Percentiles rank a stretch among this genome's conserved stretches.
These are phyloP conservation scores for Pseudofabraea citricarpa DNA, from an alignment of 2,329 filamentous ascomycete species.

Conservation along the genomic window DNA sequence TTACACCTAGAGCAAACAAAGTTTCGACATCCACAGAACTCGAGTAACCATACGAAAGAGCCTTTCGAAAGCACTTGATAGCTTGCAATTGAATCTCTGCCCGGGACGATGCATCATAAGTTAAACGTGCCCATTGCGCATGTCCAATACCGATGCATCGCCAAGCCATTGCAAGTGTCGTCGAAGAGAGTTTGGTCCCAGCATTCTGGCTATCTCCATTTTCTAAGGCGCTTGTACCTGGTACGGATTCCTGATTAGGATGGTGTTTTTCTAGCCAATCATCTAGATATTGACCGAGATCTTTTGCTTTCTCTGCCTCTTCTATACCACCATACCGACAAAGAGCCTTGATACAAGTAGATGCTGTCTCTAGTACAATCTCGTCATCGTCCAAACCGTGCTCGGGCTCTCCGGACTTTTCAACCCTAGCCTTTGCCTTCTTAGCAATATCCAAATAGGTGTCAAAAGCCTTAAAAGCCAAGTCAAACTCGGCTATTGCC, in stretches of 20 bases:
- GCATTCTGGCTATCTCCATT: slow-evolving; percentile 9
- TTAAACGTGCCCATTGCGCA: slow-evolving; percentile 81
- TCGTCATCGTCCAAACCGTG: slow-evolving; percentile 73
- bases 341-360: slow-evolving; percentile 73
- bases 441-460: slow-evolving; percentile 87
- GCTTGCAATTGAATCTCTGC: slow-evolving; percentile 73
- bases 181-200: slow-evolving; percentile 45
- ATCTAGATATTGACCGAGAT: slow-evolving; percentile 67
- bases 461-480: slow-evolving; percentile 86
- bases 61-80: slow-evolving; percentile 68
- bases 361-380: slow-evolving; percentile 70
- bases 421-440: slow-evolving; percentile 76
- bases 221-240: slow-evolving; percentile 10
- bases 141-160: slow-evolving; percentile 81
- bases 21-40: slow-evolving; percentile 67
- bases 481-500: slow-evolving; percentile 82
- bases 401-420: slow-evolving; percentile 70
- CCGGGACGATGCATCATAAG: slow-evolving; percentile 68
- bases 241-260: slow-evolving; percentile 4
- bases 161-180: slow-evolving; percentile 66
- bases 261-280: slow-evolving; percentile 64
- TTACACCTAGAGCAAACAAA: slow-evolving; percentile 73
- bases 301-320: slow-evolving; percentile 74
- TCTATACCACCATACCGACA: slow-evolving; percentile 74
- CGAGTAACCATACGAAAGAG: slow-evolving; percentile 62